Conservation (phyloP, 164 flowering plant genomes). For the Macadamia integrifolia region DNA sequence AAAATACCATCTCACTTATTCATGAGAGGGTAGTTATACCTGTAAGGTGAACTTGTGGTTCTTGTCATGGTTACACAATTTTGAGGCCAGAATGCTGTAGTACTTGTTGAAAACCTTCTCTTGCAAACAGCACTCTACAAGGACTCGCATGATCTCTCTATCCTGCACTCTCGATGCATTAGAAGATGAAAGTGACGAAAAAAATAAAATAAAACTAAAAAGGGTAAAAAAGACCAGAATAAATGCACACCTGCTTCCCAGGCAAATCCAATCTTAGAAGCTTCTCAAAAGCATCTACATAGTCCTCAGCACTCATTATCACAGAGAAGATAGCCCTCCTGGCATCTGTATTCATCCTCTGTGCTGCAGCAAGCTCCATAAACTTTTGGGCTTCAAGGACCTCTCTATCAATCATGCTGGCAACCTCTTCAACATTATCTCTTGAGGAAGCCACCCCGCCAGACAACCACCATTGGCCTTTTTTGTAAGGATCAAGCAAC, state of each 20-base stretch:
- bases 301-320: constrained; percentile 88
- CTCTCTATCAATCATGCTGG: constrained; percentile 69
- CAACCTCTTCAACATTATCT: constrained; percentile 54
- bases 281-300: constrained; percentile 82
- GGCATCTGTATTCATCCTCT: constrained; percentile 91
- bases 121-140: constrained; percentile 86
- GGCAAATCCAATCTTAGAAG: constrained; percentile 71
- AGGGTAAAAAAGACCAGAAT: neutral
- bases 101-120: constrained; percentile 91
- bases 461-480: constrained; percentile 95
- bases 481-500: constrained; percentile 86
- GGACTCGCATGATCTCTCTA: constrained; percentile 88
- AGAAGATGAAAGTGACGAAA: neutral
- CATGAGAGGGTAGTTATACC: constrained; percentile 32
- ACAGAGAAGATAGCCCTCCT: constrained; percentile 85
- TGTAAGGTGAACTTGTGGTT: constrained; percentile 91
- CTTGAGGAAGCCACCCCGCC: constrained; percentile 42
- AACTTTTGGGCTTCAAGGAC: constrained; percentile 74
- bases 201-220: neutral
- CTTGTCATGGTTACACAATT: constrained; percentile 85
- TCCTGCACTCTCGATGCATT: constrained; percentile 44
- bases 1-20: neutral
- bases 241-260: constrained; percentile 73
- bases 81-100: constrained; percentile 73
- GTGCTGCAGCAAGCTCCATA: constrained; percentile 82